Conservation (phyloP, 441 rosid genomes). For the Viola pubescens region DNA sequence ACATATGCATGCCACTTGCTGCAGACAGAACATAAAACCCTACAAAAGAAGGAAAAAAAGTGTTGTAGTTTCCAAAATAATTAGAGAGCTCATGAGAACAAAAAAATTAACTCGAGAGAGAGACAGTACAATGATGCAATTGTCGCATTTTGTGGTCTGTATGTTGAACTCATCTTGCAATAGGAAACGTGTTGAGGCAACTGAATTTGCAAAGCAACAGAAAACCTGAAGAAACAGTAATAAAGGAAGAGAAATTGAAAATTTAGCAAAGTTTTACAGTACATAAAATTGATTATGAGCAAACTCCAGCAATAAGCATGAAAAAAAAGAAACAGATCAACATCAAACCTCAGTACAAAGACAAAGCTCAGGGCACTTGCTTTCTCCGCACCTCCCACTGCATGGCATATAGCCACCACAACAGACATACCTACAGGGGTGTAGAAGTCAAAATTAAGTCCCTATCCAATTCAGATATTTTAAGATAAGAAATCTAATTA, state of each 20-base stretch:
- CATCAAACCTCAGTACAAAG: constrained; percentile 74
- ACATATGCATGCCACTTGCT: constrained; percentile 87
- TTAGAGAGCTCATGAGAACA: neutral
- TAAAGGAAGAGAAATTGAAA: neutral
- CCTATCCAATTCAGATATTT: neutral
- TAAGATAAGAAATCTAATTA: neutral
- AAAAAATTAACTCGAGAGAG: constrained; percentile 13
- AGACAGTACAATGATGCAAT: constrained; percentile 72
- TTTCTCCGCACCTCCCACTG: constrained; percentile 84
- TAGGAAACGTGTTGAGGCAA: constrained; percentile 90
- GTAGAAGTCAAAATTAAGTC: neutral
- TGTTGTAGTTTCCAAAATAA: neutral
- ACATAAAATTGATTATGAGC: neutral
- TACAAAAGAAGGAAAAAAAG: constrained; percentile 16
- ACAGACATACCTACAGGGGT: constrained; percentile 48
- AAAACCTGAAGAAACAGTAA: constrained; percentile 43
- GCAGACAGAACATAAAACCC: constrained; percentile 93
- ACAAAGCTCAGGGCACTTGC: constrained; percentile 75
- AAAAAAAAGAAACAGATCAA: neutral
- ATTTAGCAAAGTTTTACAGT: neutral
- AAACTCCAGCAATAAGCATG: neutral
- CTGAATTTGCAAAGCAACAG: constrained; percentile 79
- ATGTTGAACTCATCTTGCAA: constrained; percentile 97
- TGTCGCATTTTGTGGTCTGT: constrained; percentile 87
- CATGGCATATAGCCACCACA: constrained; percentile 96